A percentile compares a stretch with the other conserved stretches of the same genome.
Evolutionary conservation across 2,329 filamentous ascomycete species (phyloP).

Genomic region (Penicillium sp.): DNA sequence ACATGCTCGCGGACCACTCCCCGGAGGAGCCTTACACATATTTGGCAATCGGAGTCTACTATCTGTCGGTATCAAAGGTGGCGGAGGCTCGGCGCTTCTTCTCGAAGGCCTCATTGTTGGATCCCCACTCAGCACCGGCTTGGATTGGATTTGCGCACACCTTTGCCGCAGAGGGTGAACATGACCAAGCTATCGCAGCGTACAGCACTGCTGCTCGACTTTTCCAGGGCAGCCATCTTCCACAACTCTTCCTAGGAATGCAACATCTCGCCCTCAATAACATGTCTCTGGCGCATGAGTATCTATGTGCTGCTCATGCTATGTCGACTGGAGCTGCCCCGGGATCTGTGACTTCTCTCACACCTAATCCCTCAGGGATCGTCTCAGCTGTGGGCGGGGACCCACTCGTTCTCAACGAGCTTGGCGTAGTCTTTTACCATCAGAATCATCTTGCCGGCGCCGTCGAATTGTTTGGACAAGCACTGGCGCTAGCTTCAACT

Average conservation of each 20-base stretch:
- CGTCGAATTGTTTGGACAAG: constrained; percentile 71
- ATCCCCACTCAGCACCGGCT: constrained; percentile 92
- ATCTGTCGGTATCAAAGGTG: constrained; percentile 83
- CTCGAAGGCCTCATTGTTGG: constrained; percentile 95
- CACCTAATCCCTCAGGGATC: constrained; percentile 19
- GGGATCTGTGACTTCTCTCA: constrained; percentile 27
- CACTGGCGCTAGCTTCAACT: constrained; percentile 73
- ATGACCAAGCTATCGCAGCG: constrained; percentile 96
- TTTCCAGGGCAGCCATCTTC: constrained; percentile 95
- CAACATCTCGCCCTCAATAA: constrained; percentile 97
- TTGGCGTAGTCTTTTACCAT: constrained; percentile 94
- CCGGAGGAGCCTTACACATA: constrained; percentile 89
- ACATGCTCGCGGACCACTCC: constrained; percentile 87
- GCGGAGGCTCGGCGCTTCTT: constrained; percentile 94
- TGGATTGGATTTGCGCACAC: constrained; percentile 99
- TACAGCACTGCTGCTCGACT: constrained; percentile 92
- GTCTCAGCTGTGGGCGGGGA: constrained; percentile 52
- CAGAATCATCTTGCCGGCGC: constrained; percentile 76
- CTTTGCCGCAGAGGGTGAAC: constrained; percentile 94
- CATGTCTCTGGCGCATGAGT: constrained; percentile 88
- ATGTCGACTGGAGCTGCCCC: constrained; percentile 46
- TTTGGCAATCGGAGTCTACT: constrained; percentile 93
- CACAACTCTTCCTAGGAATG: constrained; percentile 95
- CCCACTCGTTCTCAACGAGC: constrained; percentile 88
- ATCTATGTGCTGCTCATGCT: constrained; percentile 82